phyloP scores from a whole-genome alignment of 257 asterid genomes.

The Ligustrum vulgare region DNA sequence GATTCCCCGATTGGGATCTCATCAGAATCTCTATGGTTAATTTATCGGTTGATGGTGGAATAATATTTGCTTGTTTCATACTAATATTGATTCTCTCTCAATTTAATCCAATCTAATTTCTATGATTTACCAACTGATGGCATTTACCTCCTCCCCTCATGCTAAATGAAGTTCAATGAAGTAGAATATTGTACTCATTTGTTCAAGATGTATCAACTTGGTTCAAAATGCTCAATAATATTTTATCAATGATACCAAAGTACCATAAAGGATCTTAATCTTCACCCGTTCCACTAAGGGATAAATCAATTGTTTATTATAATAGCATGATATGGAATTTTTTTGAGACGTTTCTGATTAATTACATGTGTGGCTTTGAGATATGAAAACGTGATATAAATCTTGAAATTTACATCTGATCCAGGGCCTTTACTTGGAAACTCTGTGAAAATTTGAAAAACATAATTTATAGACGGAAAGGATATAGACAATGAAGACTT shows the following conservation, averaged over 20 bases:
- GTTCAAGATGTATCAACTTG: background rate
- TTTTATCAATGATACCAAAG: background rate
- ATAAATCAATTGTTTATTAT: background rate
- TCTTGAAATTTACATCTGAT: constrained; percentile 42
- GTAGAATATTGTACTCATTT: background rate
- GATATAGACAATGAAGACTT: no score
- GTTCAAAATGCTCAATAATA: background rate
- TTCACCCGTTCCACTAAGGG: background rate
- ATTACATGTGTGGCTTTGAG: constrained; percentile 31
- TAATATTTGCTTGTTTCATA: background rate
- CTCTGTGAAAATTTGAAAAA: constrained; percentile 58
- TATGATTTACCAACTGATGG: background rate
- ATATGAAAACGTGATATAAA: constrained; percentile 58
- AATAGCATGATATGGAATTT: background rate
- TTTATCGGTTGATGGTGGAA: background rate
- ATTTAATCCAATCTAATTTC: background rate
- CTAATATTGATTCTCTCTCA: background rate
- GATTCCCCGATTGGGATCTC: no score
- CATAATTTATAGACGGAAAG: background rate
- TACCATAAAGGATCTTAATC: background rate
- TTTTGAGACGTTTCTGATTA: background rate
- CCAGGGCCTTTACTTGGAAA: constrained; percentile 45
- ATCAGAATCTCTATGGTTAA: background rate
- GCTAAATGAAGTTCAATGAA: background rate
- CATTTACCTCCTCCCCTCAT: background rate